These are phyloP conservation scores for Wickerhamomyces sp. DNA, from an alignment of 1,139 yeast genomes.

Conservation along the genomic window DNA sequence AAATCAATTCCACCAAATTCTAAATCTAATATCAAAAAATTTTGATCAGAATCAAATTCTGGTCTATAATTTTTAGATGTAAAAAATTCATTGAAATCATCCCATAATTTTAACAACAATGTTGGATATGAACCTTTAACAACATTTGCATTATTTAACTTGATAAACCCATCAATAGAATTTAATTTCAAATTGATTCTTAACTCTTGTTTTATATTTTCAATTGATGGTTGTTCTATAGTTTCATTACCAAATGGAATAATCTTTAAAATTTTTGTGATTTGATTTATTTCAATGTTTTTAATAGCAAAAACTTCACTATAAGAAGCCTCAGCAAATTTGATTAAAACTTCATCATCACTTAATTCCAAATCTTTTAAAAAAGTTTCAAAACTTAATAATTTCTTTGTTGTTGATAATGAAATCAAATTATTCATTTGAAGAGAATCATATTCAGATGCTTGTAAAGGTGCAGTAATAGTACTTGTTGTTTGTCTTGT, in stretches of 20 bases:
- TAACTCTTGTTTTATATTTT: conserved; percentile 43
- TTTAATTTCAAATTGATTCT: conserved; percentile 35
- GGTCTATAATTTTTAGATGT: conserved; percentile 31
- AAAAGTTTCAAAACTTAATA: conserved; percentile 19
- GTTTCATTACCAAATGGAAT: conserved; percentile 45
- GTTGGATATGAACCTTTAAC: conserved; percentile 44
- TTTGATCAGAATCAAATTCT: conserved; percentile 33
- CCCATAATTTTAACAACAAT: conserved; percentile 39
- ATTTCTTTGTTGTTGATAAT: conserved; percentile 29
- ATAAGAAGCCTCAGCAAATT: conserved; percentile 42
- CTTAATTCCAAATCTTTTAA: conserved; percentile 15
- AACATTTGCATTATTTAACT: conserved; percentile 35
- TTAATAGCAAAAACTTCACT: conserved; percentile 38
- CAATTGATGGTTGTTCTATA: conserved; percentile 35
- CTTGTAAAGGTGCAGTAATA: conserved; percentile 7
- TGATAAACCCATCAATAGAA: conserved; percentile 37
- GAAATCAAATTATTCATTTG: conserved; percentile 31
- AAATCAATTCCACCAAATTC: conserved; percentile 45
- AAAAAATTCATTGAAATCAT: conserved; percentile 29
- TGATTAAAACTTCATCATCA: conserved; percentile 23
- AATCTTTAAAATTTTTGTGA: conserved; percentile 37
- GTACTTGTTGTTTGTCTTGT: conserved; percentile 13
- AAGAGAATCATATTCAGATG: conserved; percentile 24
- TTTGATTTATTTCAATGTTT: conserved; percentile 19
- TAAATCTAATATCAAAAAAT: conserved; percentile 39